Conservation (phyloP, 768 basidiomycete genomes). For the Suillus placidus region DNA sequence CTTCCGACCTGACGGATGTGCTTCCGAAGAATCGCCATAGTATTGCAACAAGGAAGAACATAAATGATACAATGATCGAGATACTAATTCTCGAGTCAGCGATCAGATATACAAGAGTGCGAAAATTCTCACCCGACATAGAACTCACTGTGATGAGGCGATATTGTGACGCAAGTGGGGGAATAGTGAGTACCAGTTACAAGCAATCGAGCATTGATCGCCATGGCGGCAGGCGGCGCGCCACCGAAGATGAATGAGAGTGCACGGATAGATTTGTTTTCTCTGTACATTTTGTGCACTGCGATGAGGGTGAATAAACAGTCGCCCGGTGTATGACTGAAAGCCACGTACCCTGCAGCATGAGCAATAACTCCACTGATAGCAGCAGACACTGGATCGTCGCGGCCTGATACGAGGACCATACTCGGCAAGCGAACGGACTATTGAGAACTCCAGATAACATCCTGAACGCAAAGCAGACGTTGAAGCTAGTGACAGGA, state of each 20-base stretch:
- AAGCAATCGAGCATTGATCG: constrained; percentile 16
- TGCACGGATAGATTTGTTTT: constrained; percentile 10
- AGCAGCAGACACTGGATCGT: constrained; percentile 19
- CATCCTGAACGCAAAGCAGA: constrained; percentile 26
- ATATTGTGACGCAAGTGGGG: constrained; percentile 19
- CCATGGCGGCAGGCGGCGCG: constrained; percentile 22
- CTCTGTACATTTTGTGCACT: constrained; percentile 25
- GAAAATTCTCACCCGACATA: constrained; percentile 23
- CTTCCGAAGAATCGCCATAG: constrained; percentile 20
- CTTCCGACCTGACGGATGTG: background rate
- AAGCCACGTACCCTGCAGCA: constrained; percentile 22
- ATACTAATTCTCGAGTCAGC: constrained; percentile 9
- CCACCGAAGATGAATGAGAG: constrained; percentile 15
- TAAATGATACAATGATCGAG: constrained; percentile 22
- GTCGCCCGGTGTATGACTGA: background rate
- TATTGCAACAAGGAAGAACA: constrained; percentile 21
- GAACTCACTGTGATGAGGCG: constrained; percentile 15
- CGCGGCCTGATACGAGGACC: constrained; percentile 22
- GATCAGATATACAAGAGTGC: background rate
- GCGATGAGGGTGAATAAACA: background rate
- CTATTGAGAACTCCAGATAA: constrained; percentile 12
- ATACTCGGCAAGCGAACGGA: constrained; percentile 15
- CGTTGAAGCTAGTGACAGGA: constrained; percentile 19
- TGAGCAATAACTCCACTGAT: constrained; percentile 17
- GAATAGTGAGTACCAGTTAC: constrained; percentile 17